Percentiles rank a stretch among this genome's conserved stretches.
These are phyloP conservation scores for Tuber microsphaerosporum DNA, from an alignment of 495 filamentous ascomycete species.

Conservation along the genomic window DNA sequence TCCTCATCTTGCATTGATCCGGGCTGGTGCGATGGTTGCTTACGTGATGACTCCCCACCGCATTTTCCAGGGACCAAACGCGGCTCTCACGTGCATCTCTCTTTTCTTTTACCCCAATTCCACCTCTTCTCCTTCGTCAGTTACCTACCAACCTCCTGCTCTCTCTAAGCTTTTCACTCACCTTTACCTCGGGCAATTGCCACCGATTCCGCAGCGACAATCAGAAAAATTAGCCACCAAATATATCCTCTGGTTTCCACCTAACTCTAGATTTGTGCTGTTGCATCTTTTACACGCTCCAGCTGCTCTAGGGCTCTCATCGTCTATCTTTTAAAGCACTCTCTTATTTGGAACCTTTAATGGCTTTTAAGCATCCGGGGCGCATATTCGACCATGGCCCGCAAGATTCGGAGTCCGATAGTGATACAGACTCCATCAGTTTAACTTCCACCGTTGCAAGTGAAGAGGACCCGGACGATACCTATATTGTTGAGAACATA, in stretches of 20 bases:
- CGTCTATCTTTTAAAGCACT: neutral
- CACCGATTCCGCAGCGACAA: neutral
- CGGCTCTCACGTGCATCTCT: neutral
- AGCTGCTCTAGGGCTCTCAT: too few relatives aligned
- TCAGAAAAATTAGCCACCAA: neutral
- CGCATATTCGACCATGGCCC: conserved; percentile 6
- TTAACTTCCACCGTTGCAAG: conserved; percentile 54
- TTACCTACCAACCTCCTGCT: neutral
- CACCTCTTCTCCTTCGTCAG: neutral
- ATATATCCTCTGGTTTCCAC: neutral
- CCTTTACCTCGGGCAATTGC: neutral
- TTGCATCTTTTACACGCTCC: neutral
- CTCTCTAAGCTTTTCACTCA: neutral
- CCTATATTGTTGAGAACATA: conserved; percentile 49
- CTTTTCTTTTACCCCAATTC: too few relatives aligned
- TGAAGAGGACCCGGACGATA: conserved; percentile 45
- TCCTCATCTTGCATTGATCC: too few relatives aligned
- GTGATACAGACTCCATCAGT: conserved; percentile 56
- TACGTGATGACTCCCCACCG: too few relatives aligned
- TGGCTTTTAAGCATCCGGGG: neutral
- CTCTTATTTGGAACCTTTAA: neutral
- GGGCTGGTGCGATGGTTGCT: too few relatives aligned
- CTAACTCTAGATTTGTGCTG: neutral
- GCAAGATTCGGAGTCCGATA: conserved; percentile 16
- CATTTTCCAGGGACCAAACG: neutral